Base-by-base conservation (phyloP, 148 eudicot genomes). In the Amaranthus cruentus region DNA sequence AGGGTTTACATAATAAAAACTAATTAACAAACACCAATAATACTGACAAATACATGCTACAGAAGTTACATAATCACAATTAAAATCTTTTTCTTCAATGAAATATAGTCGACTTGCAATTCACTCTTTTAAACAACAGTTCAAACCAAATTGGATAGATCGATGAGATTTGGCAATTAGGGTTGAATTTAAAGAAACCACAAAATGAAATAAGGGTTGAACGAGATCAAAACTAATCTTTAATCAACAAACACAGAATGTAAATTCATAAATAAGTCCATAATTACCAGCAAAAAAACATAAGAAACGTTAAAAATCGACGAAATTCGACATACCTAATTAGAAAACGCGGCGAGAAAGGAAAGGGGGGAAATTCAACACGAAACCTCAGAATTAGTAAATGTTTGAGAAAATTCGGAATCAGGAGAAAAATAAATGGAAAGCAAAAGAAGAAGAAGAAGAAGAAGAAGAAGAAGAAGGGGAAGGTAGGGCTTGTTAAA, bases 141-240 rank as follows among this genome's bases (percentile, higher is more conserved):
- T 28, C 38, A 28, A 28, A 28, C 38, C 38, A 0, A 1, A 28
- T 28, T 28, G 38, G 38, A 28, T 28, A 28, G 38, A 28, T 28
- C 38, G 38, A 28, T 28, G 38, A 28, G 38, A 28, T 28, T 28
- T 28, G 38, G 38, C 38, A 28, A 28, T 28, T 28, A 28, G 38
- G 38, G 38, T 28, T 28, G 38, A 28, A 28, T 28, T 28, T 28
- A 50, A 54, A 54, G 44, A 43, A 13, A 54, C 2, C 66, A 66
- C 18, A 21, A 69, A 49, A 68, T 42, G 42, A 66, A 72, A 72
- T 59, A 72, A 78, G 76, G 80, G 72, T 72, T 63, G 44, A 75
- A 7, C 52, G 2, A 9, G 46, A 43, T 55, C 65, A 44, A 38
- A 64, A n/a, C 4, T 4, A 15, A n/a, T 5, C 4, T 13, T n/a